Evolutionary conservation across 2,329 filamentous ascomycete species (phyloP).

Genomic region (Exophiala lecanii-corni): DNA sequence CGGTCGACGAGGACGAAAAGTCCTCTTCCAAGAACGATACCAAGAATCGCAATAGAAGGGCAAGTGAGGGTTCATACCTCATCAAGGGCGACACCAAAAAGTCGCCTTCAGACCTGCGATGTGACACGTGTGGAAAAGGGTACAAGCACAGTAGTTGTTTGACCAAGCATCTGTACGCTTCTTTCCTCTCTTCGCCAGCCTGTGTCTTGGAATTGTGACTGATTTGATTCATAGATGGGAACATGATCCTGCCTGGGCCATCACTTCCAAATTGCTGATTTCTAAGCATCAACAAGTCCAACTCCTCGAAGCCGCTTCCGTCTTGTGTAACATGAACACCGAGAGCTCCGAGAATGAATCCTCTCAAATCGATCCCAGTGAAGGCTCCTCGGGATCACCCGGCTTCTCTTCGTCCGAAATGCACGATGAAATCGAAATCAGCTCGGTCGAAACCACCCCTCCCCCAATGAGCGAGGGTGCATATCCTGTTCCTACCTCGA

Average conservation of each 20-base stretch:
- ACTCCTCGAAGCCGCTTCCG: slow-evolving; percentile 92
- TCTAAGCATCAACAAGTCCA: slow-evolving; percentile 99
- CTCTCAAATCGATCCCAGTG: slow-evolving; percentile 66
- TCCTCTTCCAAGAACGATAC: slow-evolving; percentile 44
- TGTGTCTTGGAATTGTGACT: no score
- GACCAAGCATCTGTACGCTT: slow-evolving; percentile 97
- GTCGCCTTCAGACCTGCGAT: slow-evolving; percentile 80
- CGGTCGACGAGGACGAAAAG: slow-evolving; percentile 40
- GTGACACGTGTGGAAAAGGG: slow-evolving; percentile 97
- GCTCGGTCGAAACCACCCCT: slow-evolving; percentile 88
- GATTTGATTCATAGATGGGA: slow-evolving; percentile 77
- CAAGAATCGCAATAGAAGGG: slow-evolving; percentile 55
- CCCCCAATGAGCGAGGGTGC: slow-evolving; percentile 70
- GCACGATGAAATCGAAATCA: slow-evolving; percentile 68
- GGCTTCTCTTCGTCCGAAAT: slow-evolving; percentile 75
- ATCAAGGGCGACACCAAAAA: slow-evolving; percentile 75
- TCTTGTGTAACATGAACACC: slow-evolving; percentile 82
- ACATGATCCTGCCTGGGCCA: slow-evolving; percentile 96
- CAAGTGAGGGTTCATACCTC: slow-evolving; percentile 82
- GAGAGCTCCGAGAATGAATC: slow-evolving; percentile 64
- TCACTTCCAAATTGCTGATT: slow-evolving; percentile 94
- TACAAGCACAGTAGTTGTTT: slow-evolving; percentile 99
- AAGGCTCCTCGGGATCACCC: slow-evolving; percentile 76
- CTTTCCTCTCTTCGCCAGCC: no score
- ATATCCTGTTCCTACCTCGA: slow-evolving; percentile 50